Conservation (phyloP, 176 grass and related monocot genomes). For the Pontederia crassipes region DNA sequence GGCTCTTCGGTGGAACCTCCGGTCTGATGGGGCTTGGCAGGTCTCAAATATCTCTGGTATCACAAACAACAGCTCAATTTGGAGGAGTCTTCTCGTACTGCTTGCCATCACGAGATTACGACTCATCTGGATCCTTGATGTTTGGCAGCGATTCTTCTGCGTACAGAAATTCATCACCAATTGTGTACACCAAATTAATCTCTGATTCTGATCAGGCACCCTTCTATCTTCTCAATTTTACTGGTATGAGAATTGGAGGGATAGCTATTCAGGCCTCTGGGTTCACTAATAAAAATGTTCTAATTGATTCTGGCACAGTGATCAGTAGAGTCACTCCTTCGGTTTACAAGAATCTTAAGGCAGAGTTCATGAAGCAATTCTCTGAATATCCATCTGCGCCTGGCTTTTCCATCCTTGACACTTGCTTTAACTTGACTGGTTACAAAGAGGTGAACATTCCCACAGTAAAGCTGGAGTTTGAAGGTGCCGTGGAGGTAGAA, state of each 20-base stretch:
- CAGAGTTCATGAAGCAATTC: constrained; percentile 4
- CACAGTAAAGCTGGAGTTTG: background rate
- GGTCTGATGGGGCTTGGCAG: constrained; percentile 78
- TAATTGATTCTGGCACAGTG: constrained; percentile 15
- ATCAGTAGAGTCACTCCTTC: constrained; percentile 7
- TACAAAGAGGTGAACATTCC: constrained; percentile 11
- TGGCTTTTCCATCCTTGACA: background rate
- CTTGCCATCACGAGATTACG: constrained; percentile 42
- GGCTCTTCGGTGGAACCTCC: constrained; percentile 57
- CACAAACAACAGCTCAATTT: constrained; percentile 50
- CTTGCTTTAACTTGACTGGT: constrained; percentile 7
- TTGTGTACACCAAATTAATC: background rate
- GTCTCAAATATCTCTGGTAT: constrained; percentile 52
- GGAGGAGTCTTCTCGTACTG: constrained; percentile 83
- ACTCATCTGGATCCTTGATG: constrained; percentile 31
- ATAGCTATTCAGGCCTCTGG: background rate
- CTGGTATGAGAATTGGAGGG: constrained; percentile 5
- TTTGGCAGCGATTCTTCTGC: background rate
- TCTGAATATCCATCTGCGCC: background rate
- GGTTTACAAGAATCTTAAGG: background rate
- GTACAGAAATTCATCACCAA: background rate
- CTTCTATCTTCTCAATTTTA: constrained; percentile 16
- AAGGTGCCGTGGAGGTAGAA: constrained; percentile 1
- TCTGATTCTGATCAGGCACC: background rate
- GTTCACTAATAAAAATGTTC: background rate